A percentile compares a stretch with the other conserved stretches of the same genome.
Conservation (phyloP, 2,329 filamentous ascomycete genomes). For the Parafenestella ontariensis region DNA sequence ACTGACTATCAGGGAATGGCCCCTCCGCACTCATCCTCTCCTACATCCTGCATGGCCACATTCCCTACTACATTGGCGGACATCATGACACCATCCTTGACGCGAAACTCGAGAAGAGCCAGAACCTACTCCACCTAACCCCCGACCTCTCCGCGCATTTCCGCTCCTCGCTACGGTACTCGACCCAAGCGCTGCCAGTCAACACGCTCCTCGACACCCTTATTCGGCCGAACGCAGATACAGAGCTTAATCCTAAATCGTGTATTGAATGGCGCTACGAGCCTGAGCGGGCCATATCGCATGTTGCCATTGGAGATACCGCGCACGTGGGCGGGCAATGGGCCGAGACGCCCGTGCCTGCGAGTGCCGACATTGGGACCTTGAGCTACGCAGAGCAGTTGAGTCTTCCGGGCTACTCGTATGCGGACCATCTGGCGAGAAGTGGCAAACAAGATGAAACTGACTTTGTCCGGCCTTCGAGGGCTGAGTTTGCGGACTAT, state of each 20-base stretch:
- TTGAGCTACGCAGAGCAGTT: slow-evolving; percentile 69
- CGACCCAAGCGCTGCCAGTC: slow-evolving; percentile 65
- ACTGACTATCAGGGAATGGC: slow-evolving; percentile 61
- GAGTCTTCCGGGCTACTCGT: slow-evolving; percentile 66
- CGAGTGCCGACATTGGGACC: slow-evolving; percentile 64
- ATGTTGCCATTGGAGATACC: slow-evolving; percentile 62
- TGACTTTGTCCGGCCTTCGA: slow-evolving; percentile 62
- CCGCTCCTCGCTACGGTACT: slow-evolving; percentile 65
- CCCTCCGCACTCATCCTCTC: slow-evolving; percentile 68
- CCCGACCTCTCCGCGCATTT: slow-evolving; percentile 65
- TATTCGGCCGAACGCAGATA: slow-evolving; percentile 65
- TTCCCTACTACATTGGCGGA: slow-evolving; percentile 63
- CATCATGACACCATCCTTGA: slow-evolving; percentile 66
- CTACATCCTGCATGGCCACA: slow-evolving; percentile 67
- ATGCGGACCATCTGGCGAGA: slow-evolving; percentile 59
- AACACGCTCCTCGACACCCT: slow-evolving; percentile 68
- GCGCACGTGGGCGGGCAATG: slow-evolving; percentile 64
- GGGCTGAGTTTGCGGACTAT: slow-evolving; percentile 63
- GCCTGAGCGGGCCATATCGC: slow-evolving; percentile 59
- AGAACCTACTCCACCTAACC: slow-evolving; percentile 58
- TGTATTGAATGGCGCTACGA: slow-evolving; percentile 63
- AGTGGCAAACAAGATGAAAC: slow-evolving; percentile 49
- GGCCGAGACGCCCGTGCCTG: slow-evolving; percentile 61
- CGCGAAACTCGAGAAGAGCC: slow-evolving; percentile 58
- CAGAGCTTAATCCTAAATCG: slow-evolving; percentile 59